phyloP scores from a whole-genome alignment of 2,329 filamentous ascomycete genomes.

The Macrophomina pseudophaseolina region DNA sequence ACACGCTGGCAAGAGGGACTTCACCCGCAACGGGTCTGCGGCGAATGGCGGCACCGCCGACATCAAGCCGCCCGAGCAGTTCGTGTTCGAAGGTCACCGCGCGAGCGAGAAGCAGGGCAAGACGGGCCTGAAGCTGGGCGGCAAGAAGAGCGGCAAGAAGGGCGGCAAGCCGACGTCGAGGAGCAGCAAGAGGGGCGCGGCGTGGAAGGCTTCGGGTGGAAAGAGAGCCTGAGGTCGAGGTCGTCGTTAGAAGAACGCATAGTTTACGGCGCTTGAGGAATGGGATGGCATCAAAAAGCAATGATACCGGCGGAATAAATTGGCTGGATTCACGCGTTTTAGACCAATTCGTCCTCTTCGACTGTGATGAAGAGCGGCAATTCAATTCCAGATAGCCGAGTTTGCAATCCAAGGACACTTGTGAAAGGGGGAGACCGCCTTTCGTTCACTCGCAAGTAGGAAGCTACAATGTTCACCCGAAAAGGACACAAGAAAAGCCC shows the following conservation, averaged over 20 bases:
- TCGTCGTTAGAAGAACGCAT: background rate
- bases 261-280: background rate
- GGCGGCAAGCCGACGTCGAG: slow-evolving; percentile 47
- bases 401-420: too few relatives aligned
- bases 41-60: slow-evolving; percentile 31
- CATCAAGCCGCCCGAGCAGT: slow-evolving; percentile 67
- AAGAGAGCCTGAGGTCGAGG: slow-evolving; percentile 35
- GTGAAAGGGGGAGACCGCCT: too few relatives aligned
- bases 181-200: slow-evolving; percentile 49
- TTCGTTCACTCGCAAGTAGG: too few relatives aligned
- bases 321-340: background rate
- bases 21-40: slow-evolving; percentile 20
- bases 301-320: background rate
- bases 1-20: background rate
- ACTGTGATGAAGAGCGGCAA: too few relatives aligned
- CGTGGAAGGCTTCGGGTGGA: slow-evolving; percentile 50
- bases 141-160: slow-evolving; percentile 44
- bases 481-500: too few relatives aligned
- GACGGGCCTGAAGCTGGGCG: slow-evolving; percentile 65
- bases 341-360: background rate
- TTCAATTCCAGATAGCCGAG: too few relatives aligned
- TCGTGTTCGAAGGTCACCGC: slow-evolving; percentile 82
- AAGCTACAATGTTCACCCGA: too few relatives aligned
- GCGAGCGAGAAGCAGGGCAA: slow-evolving; percentile 70
- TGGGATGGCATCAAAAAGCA: background rate